Evolutionary conservation across 805 yeast genomes (phyloP).

Genomic region (Metschnikowia kofuensis): DNA sequence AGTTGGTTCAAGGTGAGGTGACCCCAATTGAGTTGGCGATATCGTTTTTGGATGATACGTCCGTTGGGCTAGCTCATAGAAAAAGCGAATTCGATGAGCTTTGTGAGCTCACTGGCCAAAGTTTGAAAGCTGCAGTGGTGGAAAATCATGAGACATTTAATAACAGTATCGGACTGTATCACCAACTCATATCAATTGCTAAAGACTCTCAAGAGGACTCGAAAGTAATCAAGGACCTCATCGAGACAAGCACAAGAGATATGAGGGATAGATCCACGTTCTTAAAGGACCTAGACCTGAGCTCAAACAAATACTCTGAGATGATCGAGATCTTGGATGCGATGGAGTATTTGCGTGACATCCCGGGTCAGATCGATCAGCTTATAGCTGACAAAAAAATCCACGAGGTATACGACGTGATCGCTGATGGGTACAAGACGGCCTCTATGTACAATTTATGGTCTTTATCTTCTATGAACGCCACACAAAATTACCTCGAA

Average conservation of each 20-base stretch:
- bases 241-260: constrained; percentile 48
- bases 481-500: constrained; percentile 51
- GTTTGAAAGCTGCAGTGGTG: constrained; percentile 69
- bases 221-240: constrained; percentile 43
- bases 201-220: constrained; percentile 64
- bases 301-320: constrained; percentile 59
- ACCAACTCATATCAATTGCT: constrained; percentile 61
- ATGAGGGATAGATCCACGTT: constrained; percentile 53
- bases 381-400: constrained; percentile 69
- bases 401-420: constrained; percentile 57
- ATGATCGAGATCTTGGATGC: constrained; percentile 68
- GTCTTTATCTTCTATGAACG: constrained; percentile 52
- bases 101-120: constrained; percentile 52
- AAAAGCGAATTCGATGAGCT: constrained; percentile 63
- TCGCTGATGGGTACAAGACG: constrained; percentile 40
- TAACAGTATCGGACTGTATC: constrained; percentile 80
- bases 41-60: constrained; percentile 77
- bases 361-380: constrained; percentile 64
- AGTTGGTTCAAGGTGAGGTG: constrained; percentile 42
- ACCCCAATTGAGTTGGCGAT: constrained; percentile 86
- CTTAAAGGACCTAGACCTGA: constrained; percentile 61
- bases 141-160: constrained; percentile 83
- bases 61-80: constrained; percentile 85
- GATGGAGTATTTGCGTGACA: constrained; percentile 55
- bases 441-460: constrained; percentile 56